Percentiles rank a stretch among this genome's conserved stretches.
Evolutionary conservation across 495 filamentous ascomycete species (phyloP).

Genomic region (Acidiella bohemica): DNA sequence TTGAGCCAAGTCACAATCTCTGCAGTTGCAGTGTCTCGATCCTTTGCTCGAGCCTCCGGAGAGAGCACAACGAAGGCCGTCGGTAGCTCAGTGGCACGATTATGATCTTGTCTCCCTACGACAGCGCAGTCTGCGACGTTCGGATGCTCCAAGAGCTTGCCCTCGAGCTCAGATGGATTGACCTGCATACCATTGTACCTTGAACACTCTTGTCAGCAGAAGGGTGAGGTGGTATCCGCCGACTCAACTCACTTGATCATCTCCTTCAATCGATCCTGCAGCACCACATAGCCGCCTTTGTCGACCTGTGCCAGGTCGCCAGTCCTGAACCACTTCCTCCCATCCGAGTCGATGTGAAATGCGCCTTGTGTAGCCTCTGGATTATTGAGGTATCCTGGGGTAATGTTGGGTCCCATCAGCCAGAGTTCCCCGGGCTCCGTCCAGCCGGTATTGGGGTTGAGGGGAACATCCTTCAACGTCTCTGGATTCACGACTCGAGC

Average conservation of each 20-base stretch:
- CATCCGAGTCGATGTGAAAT: constrained; percentile 26
- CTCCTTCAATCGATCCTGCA: constrained; percentile 32
- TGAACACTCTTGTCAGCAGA: no score
- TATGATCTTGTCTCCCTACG: constrained; percentile 53
- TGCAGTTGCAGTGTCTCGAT: constrained; percentile 38
- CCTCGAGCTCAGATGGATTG: constrained; percentile 62
- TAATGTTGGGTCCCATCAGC: constrained; percentile 25
- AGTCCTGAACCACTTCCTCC: constrained; percentile 31
- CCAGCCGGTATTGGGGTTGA: not conserved
- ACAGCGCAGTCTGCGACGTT: constrained; percentile 70
- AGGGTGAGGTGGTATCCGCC: no score
- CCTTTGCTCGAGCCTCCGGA: constrained; percentile 1
- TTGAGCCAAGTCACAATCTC: constrained; percentile 53
- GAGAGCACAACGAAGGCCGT: constrained; percentile 60
- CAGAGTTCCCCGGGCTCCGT: constrained; percentile 22
- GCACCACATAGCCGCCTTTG: constrained; percentile 17
- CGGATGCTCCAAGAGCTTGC: constrained; percentile 53
- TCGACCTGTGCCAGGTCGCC: constrained; percentile 28
- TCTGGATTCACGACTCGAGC: not conserved
- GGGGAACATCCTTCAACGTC: not conserved
- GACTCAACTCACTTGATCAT: constrained; percentile 23
- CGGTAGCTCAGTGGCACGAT: constrained; percentile 57
- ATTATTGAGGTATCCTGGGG: constrained; percentile 28
- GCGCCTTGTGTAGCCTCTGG: constrained; percentile 31
- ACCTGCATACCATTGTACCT: constrained; percentile 25